phyloP scores from a whole-genome alignment of 2,329 filamentous ascomycete genomes.

The Alternaria sp. region DNA sequence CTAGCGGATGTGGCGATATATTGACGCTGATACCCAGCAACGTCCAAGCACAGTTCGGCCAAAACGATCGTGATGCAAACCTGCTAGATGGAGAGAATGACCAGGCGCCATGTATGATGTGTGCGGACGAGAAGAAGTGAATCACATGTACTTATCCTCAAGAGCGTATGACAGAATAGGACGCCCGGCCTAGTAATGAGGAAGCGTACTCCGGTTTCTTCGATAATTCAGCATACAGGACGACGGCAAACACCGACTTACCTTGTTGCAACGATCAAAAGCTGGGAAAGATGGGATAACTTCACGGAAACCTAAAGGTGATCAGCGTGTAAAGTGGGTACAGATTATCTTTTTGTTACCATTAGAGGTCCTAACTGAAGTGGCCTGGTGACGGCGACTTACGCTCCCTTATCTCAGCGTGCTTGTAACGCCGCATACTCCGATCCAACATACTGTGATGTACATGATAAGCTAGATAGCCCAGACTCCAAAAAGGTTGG shows the following conservation, averaged over 20 bases:
- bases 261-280: conserved; percentile 14
- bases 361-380: conserved; percentile 21
- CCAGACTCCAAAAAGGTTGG: conserved; percentile 3
- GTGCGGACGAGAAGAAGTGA: background rate
- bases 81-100: background rate
- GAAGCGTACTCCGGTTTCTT: conserved; percentile 6
- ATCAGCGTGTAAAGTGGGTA: conserved; percentile 33
- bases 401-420: conserved; percentile 9
- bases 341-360: conserved; percentile 38
- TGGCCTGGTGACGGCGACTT: conserved; percentile 8
- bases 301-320: conserved; percentile 27
- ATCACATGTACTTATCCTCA: conserved; percentile 9
- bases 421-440: conserved; percentile 18
- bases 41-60: background rate
- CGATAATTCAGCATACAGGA: conserved; percentile 16
- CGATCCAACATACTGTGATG: conserved; percentile 20
- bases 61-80: background rate
- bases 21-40: background rate
- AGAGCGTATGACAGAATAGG: background rate
- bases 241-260: conserved; percentile 20
- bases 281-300: conserved; percentile 7
- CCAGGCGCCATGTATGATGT: background rate
- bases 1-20: background rate
- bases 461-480: conserved; percentile 21
- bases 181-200: background rate